Evolutionary conservation across 768 basidiomycete species (phyloP), one percentile per base, ranked within the genome.

Genomic region (Tricholoma terreum): DNA sequence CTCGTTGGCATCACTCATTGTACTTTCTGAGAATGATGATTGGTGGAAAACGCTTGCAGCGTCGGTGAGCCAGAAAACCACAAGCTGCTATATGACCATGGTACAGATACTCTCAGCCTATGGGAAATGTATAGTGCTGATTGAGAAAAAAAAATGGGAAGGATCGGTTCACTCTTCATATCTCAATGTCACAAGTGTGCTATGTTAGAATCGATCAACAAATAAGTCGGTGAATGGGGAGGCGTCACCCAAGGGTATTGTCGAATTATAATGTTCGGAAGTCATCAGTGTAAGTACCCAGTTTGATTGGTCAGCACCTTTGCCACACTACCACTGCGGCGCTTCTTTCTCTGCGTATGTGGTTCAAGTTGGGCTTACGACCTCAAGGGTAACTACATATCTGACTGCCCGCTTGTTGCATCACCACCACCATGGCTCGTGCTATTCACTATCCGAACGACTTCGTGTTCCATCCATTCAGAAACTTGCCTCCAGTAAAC

Each of bases 1-100:
- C 58, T 67, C 68, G 1, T 68, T 81, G 10, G 68, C 75, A 5
- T 77, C 78, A 0, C 71, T 81, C 3, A 63, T 80, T 9, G 68
- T 76, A 9, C 73, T 78, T 14, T 73, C 72, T 0, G 64, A 71
- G 19, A 80, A 80, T 43, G 73, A 78, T 46, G 42, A 62, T 0
- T 81, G 75, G 75, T 80, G 80, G 79, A 52, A 49, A 1, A 66
- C 63, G 22, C 60, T 77, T 30, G 55, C 64, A 4, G 56, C 62
- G 1, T 65, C 66, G n/a, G n/a, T 40, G n/a, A 19, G n/a, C 38
- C n/a, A 19, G 38, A 40, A 40, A 40, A 40, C 38, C 17, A 40
- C 17, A 40, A 40, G 19, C n/a, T 5, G 17, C 38, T 19, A 1
- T 40, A 40, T 40, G 38, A 40, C 9, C 38, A 40, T 19, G 7